Conservation (phyloP, 257 asterid species). For the Salvia hispanica region DNA sequence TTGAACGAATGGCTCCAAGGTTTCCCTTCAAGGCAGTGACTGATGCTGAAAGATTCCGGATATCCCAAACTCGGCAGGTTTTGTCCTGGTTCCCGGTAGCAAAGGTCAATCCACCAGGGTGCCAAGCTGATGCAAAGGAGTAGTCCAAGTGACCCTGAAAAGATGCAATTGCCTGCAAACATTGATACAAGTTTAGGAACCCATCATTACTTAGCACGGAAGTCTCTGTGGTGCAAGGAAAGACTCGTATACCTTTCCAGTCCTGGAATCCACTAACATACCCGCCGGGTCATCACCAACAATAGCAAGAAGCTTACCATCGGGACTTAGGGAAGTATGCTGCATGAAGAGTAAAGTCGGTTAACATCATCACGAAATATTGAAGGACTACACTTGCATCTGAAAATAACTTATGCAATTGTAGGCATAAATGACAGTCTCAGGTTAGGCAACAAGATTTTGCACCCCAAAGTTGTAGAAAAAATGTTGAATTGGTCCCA, state of each 20-base stretch:
- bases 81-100: slow-evolving; percentile 98
- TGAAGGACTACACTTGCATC: neutral
- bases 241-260: slow-evolving; percentile 59
- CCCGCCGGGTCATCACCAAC: slow-evolving; percentile 89
- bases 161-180: slow-evolving; percentile 54
- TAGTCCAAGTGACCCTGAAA: slow-evolving; percentile 77
- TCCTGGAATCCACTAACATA: slow-evolving; percentile 72
- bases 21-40: slow-evolving; percentile 71
- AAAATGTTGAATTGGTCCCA: slow-evolving; percentile 6
- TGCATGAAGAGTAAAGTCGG: slow-evolving; percentile 39
- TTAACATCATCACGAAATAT: slow-evolving; percentile 5
- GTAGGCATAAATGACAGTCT: neutral
- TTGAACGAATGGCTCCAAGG: slow-evolving; percentile 87
- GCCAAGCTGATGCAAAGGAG: slow-evolving; percentile 97
- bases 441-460: slow-evolving; percentile 12
- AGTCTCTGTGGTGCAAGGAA: slow-evolving; percentile 14
- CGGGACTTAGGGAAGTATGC: slow-evolving; percentile 91
- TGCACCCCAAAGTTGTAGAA: neutral
- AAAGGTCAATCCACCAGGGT: slow-evolving; percentile 76
- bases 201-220: neutral
- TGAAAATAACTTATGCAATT: slow-evolving; percentile 1
- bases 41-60: slow-evolving; percentile 65
- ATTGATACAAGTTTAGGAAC: slow-evolving; percentile 7
- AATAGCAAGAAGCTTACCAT: slow-evolving; percentile 67
- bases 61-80: slow-evolving; percentile 88